These are phyloP conservation scores for Eimeria maxima DNA, from an alignment of 169 alveolate species.

Conservation along the genomic window DNA sequence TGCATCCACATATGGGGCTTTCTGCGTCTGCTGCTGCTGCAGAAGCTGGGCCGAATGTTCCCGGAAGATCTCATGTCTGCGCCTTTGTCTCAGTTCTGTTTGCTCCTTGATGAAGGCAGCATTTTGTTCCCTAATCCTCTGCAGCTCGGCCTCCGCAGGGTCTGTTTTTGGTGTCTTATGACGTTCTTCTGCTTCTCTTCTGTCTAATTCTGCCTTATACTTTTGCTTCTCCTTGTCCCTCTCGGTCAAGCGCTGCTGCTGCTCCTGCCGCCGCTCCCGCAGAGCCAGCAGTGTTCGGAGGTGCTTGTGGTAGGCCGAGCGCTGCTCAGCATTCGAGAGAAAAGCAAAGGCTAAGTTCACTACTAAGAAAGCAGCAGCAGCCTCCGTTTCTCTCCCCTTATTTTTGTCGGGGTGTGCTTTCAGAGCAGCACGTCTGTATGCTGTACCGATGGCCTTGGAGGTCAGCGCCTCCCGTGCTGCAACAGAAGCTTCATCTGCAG, in stretches of 20 bases:
- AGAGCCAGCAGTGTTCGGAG: constrained; percentile 21
- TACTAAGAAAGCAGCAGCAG: constrained; percentile 64
- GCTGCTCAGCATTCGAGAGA: constrained; percentile 11
- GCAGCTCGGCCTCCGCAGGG: background rate
- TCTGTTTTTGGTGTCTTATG: background rate
- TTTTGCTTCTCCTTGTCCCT: constrained; percentile 26
- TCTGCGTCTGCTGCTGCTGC: constrained; percentile 37
- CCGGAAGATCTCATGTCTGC: background rate
- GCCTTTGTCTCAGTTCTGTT: background rate
- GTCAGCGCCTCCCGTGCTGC: constrained; percentile 14
- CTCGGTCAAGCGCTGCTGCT: constrained; percentile 55
- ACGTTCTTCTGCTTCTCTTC: constrained; percentile 65
- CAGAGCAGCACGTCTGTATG: constrained; percentile 74
- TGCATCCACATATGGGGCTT: background rate
- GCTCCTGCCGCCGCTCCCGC: constrained; percentile 66
- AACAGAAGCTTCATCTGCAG: constrained; percentile 23
- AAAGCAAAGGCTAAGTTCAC: constrained; percentile 74
- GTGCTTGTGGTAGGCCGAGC: constrained; percentile 61
- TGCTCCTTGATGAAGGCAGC: background rate
- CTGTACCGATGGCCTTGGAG: constrained; percentile 41
- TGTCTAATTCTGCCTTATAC: constrained; percentile 44
- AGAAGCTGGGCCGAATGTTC: constrained; percentile 9
- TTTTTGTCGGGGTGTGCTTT: constrained; percentile 81
- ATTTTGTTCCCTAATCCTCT: constrained; percentile 45
- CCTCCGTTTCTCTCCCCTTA: constrained; percentile 71